Conservation (phyloP, 192 early-diverging fungal genomes). For the Haplosporangium gracile region DNA sequence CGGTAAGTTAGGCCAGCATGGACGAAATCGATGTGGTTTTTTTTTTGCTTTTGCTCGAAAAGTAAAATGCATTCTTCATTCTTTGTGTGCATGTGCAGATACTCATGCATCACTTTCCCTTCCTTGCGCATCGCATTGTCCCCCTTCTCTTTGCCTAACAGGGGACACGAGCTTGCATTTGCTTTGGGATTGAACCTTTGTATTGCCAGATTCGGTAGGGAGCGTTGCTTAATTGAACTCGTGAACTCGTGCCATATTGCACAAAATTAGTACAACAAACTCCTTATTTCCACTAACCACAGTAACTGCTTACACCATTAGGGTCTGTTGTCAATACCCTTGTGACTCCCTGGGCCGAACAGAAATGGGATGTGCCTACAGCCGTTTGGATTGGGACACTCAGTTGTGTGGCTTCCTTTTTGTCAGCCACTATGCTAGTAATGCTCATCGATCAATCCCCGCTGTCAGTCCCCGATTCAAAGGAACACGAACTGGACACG, state of each 20-base stretch:
- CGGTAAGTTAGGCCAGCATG: constrained; percentile 12
- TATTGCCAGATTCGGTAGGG: constrained; percentile 49
- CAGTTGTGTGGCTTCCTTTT: constrained; percentile 35
- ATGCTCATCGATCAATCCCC: background rate
- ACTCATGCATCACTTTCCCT: background rate
- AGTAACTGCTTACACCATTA: background rate
- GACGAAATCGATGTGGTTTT: background rate
- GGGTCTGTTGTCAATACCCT: constrained; percentile 49
- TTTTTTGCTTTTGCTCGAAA: background rate
- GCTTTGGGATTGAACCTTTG: constrained; percentile 50
- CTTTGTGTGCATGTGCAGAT: background rate
- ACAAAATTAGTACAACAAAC: background rate
- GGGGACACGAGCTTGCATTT: constrained; percentile 52
- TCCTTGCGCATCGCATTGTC: background rate
- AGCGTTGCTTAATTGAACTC: too few species aligned
- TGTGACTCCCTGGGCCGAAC: constrained; percentile 47
- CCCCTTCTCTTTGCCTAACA: background rate
- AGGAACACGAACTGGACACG: constrained; percentile 11
- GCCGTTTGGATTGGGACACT: constrained; percentile 48
- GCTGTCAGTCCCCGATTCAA: background rate
- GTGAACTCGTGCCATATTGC: background rate
- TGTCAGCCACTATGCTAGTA: constrained; percentile 25
- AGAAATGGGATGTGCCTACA: constrained; percentile 44
- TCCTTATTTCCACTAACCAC: background rate
- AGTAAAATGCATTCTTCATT: constrained; percentile 7